A percentile compares a stretch with the other conserved stretches of the same genome.
Evolutionary conservation across 768 basidiomycete genomes (phyloP).

Genomic region (Termitomyces titanicus): DNA sequence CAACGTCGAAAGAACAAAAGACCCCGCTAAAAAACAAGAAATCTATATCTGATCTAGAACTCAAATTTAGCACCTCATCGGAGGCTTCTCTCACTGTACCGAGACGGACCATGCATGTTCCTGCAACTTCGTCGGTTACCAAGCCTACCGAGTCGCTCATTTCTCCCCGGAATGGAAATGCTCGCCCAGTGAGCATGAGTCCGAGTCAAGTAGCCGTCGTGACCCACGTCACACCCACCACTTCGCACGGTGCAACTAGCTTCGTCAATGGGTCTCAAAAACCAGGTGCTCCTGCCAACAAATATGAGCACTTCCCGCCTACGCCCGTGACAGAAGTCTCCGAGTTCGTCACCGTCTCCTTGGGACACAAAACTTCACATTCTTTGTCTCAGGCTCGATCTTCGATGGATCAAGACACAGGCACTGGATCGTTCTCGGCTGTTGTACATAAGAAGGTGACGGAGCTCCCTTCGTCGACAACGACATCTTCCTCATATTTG

Average conservation of each 20-base stretch:
- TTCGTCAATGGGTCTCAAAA: conserved; percentile 25
- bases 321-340: conserved; percentile 25
- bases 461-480: conserved; percentile 26
- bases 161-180: neutral
- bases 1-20: conserved; percentile 1
- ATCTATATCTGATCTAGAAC: conserved; percentile 4
- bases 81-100: neutral
- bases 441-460: conserved; percentile 56
- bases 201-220: conserved; percentile 32
- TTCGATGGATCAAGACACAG: conserved; percentile 8
- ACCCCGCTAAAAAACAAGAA: conserved; percentile 4
- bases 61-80: neutral
- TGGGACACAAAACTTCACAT: conserved; percentile 19
- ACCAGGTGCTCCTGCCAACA: conserved; percentile 15
- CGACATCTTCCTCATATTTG: conserved; percentile 15
- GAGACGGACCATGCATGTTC: neutral
- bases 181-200: conserved; percentile 35
- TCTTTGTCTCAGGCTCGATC: conserved; percentile 19
- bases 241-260: conserved; percentile 33
- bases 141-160: neutral
- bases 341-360: conserved; percentile 25
- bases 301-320: conserved; percentile 33
- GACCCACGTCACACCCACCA: conserved; percentile 33
- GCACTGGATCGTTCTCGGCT: conserved; percentile 41
- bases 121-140: neutral